phyloP scores from a whole-genome alignment of 139 green algal species.

The Spirogloea muscicola region DNA sequence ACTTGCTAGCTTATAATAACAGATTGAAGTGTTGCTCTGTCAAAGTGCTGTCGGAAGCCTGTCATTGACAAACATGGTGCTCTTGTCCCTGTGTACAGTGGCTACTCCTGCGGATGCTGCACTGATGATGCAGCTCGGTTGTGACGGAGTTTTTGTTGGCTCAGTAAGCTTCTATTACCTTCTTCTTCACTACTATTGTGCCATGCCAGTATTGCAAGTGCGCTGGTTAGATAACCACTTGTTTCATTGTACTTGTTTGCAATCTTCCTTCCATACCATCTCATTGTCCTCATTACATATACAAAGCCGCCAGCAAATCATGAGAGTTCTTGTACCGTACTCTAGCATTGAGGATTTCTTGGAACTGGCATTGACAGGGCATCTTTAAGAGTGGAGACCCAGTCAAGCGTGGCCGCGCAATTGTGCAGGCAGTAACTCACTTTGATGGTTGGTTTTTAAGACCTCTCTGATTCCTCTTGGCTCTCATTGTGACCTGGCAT shows the following conservation, averaged over 20 bases:
- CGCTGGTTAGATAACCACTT: too few species aligned
- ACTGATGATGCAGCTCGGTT: constrained; percentile 94
- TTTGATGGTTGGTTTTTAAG: constrained; percentile 74
- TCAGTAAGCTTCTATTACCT: constrained; percentile 40
- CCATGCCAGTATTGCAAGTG: too few species aligned
- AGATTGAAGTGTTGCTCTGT: neutral
- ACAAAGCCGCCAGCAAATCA: too few species aligned
- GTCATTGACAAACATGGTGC: neutral
- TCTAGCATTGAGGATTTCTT: too few species aligned
- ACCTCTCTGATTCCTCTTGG: neutral
- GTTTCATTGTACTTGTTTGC: too few species aligned
- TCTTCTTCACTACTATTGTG: too few species aligned
- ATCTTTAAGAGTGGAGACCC: constrained; percentile 99
- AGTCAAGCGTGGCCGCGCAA: constrained; percentile 82
- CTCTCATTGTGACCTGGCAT: too few species aligned
- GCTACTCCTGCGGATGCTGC: constrained; percentile 97
- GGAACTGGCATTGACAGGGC: constrained; percentile 51
- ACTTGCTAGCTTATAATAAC: neutral
- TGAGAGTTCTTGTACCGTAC: too few species aligned
- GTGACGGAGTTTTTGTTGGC: constrained; percentile 99
- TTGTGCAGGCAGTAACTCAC: constrained; percentile 97
- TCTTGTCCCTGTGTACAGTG: constrained; percentile 56
- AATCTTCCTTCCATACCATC: too few species aligned
- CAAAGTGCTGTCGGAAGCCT: neutral
- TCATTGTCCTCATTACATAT: too few species aligned